These are phyloP conservation scores for Syzygium jambos DNA, from an alignment of 345 rosid species.

Conservation along the genomic window DNA sequence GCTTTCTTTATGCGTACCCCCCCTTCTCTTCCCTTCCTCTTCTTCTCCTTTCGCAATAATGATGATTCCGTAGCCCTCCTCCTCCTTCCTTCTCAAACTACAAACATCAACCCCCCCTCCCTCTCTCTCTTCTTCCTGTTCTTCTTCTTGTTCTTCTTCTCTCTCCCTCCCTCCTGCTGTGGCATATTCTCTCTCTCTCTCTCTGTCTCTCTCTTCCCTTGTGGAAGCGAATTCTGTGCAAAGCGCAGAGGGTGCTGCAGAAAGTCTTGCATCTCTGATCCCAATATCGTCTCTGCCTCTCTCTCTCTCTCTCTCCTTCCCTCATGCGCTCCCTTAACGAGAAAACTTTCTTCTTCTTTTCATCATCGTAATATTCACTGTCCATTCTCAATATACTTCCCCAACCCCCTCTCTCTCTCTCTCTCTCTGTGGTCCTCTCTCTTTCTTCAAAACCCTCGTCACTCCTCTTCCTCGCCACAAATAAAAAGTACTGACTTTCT, in stretches of 20 bases:
- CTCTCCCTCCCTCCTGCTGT: background rate
- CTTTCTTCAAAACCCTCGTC: background rate
- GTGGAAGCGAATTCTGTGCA: slow-evolving; percentile 1
- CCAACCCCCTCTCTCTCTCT: background rate
- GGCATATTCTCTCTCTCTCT: background rate
- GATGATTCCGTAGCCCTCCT: slow-evolving; percentile 25
- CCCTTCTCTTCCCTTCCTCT: slow-evolving; percentile 15
- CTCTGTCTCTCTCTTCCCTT: background rate
- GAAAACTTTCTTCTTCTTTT: background rate
- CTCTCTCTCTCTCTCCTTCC: background rate
- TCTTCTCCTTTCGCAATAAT: slow-evolving; percentile 1
- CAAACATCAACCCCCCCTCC: background rate
- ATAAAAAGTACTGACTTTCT: background rate
- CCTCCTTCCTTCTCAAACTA: background rate
- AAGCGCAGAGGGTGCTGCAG: background rate
- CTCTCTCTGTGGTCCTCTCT: background rate
- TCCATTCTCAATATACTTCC: background rate
- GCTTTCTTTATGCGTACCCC: background rate
- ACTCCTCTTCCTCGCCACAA: background rate
- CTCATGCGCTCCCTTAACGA: background rate
- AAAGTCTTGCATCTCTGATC: slow-evolving; percentile 3
- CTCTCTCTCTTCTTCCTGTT: no score
- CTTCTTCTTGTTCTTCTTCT: background rate
- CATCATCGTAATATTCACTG: background rate
- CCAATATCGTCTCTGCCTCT: background rate